A percentile compares a stretch with the other conserved stretches of the same genome.
phyloP scores from a whole-genome alignment of 2,329 filamentous ascomycete species.

The Pseudogymnoascus pannorum region DNA sequence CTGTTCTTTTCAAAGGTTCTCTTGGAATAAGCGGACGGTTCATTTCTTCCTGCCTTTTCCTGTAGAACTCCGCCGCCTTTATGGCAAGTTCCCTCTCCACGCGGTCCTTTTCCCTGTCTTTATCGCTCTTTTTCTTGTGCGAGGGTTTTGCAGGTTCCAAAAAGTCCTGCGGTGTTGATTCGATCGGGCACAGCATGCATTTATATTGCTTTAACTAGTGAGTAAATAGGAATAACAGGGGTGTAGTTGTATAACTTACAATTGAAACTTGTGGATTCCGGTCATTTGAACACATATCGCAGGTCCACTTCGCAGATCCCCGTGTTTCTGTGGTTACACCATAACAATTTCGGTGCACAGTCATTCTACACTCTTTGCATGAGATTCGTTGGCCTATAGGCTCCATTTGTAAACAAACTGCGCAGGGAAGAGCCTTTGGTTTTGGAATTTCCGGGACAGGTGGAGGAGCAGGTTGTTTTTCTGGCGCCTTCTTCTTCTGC shows the following conservation, averaged over 20 bases:
- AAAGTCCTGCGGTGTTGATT: slow-evolving; percentile 73
- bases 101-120: slow-evolving; percentile 82
- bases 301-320: slow-evolving; percentile 75
- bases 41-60: slow-evolving; percentile 72
- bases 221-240: slow-evolving; percentile 24
- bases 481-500: slow-evolving; percentile 42
- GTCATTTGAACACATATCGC: slow-evolving; percentile 93
- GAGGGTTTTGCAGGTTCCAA: slow-evolving; percentile 72
- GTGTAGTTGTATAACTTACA: slow-evolving; percentile 41
- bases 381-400: slow-evolving; percentile 63
- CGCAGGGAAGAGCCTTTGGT: slow-evolving; percentile 54
- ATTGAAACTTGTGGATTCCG: slow-evolving; percentile 89
- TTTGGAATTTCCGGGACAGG: neutral
- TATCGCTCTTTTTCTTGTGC: slow-evolving; percentile 85
- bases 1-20: slow-evolving; percentile 87
- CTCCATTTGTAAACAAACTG: slow-evolving; percentile 71
- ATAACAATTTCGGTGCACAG: slow-evolving; percentile 88
- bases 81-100: slow-evolving; percentile 76
- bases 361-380: slow-evolving; percentile 82
- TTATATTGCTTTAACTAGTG: slow-evolving; percentile 61
- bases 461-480: slow-evolving; percentile 39
- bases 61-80: slow-evolving; percentile 74
- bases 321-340: slow-evolving; percentile 66
- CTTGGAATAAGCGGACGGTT: slow-evolving; percentile 78
- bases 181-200: slow-evolving; percentile 84